Evolutionary conservation across 192 early-diverging fungal species (phyloP).

Genomic region (Coemansia sp.): DNA sequence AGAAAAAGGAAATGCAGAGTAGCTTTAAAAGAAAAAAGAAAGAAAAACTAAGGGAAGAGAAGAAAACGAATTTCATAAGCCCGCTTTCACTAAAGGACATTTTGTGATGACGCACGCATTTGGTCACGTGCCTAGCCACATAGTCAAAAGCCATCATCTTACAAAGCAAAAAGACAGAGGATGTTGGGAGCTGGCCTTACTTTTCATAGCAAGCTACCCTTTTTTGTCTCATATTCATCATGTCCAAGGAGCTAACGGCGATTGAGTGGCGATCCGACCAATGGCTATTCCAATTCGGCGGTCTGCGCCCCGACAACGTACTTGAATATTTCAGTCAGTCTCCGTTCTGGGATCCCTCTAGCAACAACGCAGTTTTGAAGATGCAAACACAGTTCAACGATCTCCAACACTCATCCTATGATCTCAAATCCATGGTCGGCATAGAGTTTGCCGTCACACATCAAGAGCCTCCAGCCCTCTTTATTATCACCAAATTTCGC

Average conservation of each 20-base stretch:
- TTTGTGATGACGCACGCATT: constrained; percentile 4
- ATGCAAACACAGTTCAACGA: constrained; percentile 88
- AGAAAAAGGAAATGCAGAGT: constrained; percentile 1
- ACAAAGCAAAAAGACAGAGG: not conserved
- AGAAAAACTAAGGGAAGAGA: not conserved
- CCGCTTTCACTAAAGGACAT: no score
- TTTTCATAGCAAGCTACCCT: not conserved
- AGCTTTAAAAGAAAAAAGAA: constrained; percentile 1
- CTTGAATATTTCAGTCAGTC: constrained; percentile 82
- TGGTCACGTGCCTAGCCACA: not conserved
- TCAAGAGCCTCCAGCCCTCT: constrained; percentile 68
- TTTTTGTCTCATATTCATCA: not conserved
- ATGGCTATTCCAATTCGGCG: constrained; percentile 66
- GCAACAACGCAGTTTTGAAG: constrained; percentile 76
- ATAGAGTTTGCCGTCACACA: constrained; percentile 77
- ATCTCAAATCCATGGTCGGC: constrained; percentile 70
- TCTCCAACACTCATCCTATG: constrained; percentile 55
- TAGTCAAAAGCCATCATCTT: not conserved
- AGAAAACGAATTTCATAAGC: not conserved
- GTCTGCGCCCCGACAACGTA: constrained; percentile 74
- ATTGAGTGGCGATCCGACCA: constrained; percentile 70
- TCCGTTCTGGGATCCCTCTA: constrained; percentile 80
- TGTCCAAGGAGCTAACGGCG: constrained; percentile 59
- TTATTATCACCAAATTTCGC: constrained; percentile 73
- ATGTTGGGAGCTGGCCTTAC: no score